phyloP scores from a whole-genome alignment of 768 basidiomycete species.

The Tylopilus sp. region DNA sequence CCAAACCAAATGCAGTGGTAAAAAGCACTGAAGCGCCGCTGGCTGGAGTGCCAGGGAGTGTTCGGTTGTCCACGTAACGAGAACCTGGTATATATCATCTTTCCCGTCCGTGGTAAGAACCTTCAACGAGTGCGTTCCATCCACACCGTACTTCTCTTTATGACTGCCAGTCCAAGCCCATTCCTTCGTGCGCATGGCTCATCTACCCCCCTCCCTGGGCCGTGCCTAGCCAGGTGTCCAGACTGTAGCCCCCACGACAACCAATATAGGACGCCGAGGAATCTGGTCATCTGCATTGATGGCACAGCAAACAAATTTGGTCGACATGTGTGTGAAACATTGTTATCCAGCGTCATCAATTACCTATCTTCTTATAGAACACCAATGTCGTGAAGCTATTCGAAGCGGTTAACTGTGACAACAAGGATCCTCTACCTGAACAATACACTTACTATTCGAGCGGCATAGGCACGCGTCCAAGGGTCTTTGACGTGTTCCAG shows the following conservation, averaged over 20 bases:
- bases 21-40: too few species aligned
- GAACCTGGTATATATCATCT: background rate
- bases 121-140: background rate
- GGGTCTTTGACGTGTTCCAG: conserved; percentile 2
- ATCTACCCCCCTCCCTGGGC: background rate
- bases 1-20: background rate
- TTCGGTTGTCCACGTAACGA: background rate
- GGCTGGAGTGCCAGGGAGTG: background rate
- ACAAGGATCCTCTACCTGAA: conserved; percentile 1
- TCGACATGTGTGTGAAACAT: background rate
- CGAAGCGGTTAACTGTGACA: conserved; percentile 5
- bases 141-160: background rate
- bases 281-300: conserved; percentile 7
- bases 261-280: background rate
- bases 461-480: conserved; percentile 6
- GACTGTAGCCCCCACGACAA: background rate
- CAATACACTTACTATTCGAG: conserved; percentile 8
- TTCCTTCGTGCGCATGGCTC: background rate
- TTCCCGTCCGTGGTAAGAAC: background rate
- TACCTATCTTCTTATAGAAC: background rate
- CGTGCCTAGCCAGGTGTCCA: background rate
- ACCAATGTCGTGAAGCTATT: conserved; percentile 9
- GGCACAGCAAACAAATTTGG: conserved; percentile 9
- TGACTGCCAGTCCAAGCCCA: background rate
- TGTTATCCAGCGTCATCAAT: background rate